These are phyloP conservation scores for Panellus pusillus DNA, from an alignment of 768 basidiomycete genomes.

Conservation along the genomic window DNA sequence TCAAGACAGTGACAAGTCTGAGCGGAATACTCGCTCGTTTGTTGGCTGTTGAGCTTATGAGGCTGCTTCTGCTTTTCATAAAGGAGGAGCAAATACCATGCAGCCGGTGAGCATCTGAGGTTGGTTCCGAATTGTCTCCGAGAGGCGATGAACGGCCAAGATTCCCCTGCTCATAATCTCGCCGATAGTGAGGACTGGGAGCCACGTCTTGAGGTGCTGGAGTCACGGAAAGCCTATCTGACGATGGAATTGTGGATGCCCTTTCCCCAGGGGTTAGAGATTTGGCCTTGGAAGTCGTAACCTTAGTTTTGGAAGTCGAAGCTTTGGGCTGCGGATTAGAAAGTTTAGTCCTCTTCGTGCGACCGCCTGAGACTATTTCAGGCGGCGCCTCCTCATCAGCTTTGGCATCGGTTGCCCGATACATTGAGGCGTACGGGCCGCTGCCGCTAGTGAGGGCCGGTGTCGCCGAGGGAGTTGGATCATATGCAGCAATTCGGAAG, in stretches of 20 bases:
- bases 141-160: neutral
- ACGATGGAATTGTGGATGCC: neutral
- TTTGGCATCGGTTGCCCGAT: slow-evolving; percentile 26
- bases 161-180: slow-evolving; percentile 31
- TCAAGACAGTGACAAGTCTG: slow-evolving; percentile 66
- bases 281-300: slow-evolving; percentile 13
- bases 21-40: slow-evolving; percentile 23
- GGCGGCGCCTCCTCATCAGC: neutral
- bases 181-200: slow-evolving; percentile 29
- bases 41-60: slow-evolving; percentile 15
- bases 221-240: too few species aligned
- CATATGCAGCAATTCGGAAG: slow-evolving; percentile 48
- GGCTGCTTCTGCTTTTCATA: neutral
- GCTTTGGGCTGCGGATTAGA: slow-evolving; percentile 13
- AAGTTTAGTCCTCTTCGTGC: slow-evolving; percentile 8
- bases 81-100: neutral
- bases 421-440: slow-evolving; percentile 42
- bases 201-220: slow-evolving; percentile 9
- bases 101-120: neutral
- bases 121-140: slow-evolving; percentile 10
- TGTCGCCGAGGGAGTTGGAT: slow-evolving; percentile 32
- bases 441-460: slow-evolving; percentile 36
- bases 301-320: slow-evolving; percentile 19
- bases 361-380: neutral
- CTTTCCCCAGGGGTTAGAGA: slow-evolving; percentile 9